Base-by-base conservation (phyloP, 2,329 filamentous ascomycete genomes). In the Xenoacremonium recifei region DNA sequence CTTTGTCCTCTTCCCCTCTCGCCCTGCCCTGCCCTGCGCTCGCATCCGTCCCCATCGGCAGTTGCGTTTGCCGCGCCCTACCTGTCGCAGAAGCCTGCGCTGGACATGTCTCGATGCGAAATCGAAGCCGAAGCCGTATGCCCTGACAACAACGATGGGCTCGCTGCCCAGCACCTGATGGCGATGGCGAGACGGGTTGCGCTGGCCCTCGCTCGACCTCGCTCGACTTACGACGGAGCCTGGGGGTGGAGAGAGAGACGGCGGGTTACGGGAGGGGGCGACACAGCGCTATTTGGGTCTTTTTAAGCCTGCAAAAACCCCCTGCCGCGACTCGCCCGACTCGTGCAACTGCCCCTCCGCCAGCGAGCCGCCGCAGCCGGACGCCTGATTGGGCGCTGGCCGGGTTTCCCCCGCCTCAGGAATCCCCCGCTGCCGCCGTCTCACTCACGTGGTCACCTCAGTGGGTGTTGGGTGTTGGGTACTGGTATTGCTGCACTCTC, bases 271-370 rank as follows among this genome's bases (percentile, higher is more conserved):
- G 61, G 61, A 62, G 69, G 71, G 73, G 71, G 73, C 69, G 67
- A 64, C 61, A 58, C 61, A 65, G 66, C 64, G 67, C 69, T 77
- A 75, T 79, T 76, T 79, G 75, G 73, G 65, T 70, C 67, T 70
- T 74, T 77, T 76, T 20, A 34, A 34, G 17, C 32, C 32, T 34
- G 32, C 10, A 34, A 34, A 55, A 61, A 37, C 45, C 49, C 53
- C 54, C 55, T 59, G 56, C 43, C 40, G 42, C 44, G 42, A 50
- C 39, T 44, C 38, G 37, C 39, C 49, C 52, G 29, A 7, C 29
- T 34, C 16, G 32, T 47, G 44, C 51, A 43, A 49, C 50, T 51
- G 9, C 48, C 45, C 48, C 40, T 35, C 48, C 49, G 40, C 44
- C 45, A 42, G 34, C 38, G 17, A 29, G 43, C 35, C 32, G 42